Conservation (phyloP, 306 rosid genomes). For the Pterocarpus macrocarpus region DNA sequence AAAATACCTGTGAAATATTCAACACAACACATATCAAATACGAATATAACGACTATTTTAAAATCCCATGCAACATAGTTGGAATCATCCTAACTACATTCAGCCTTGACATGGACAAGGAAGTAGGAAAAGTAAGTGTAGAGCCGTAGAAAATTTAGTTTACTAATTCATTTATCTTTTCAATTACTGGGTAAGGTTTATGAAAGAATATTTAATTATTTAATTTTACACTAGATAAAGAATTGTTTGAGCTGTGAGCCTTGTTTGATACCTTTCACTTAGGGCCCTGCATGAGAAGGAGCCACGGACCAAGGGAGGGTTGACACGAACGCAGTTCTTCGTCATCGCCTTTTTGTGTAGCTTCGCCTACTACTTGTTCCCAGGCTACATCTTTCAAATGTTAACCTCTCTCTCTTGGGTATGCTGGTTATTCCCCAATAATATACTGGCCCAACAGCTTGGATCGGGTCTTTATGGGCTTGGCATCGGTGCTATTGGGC, state of each 20-base stretch:
- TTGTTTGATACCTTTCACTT: background rate
- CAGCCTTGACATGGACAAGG: too few relatives aligned
- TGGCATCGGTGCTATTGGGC: slow-evolving; percentile 72
- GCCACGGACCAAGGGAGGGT: slow-evolving; percentile 64
- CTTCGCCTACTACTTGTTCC: slow-evolving; percentile 86
- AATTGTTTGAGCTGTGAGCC: background rate
- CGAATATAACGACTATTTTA: too few relatives aligned
- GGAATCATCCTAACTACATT: too few relatives aligned
- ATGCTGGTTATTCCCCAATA: slow-evolving; percentile 83
- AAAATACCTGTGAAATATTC: too few relatives aligned
- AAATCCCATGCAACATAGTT: too few relatives aligned
- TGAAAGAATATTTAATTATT: too few relatives aligned
- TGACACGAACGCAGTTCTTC: slow-evolving; percentile 82
- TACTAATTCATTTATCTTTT: too few relatives aligned
- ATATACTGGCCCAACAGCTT: slow-evolving; percentile 79
- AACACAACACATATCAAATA: too few relatives aligned
- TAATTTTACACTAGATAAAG: background rate
- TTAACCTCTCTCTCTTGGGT: slow-evolving; percentile 83
- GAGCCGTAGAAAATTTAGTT: too few relatives aligned
- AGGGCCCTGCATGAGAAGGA: slow-evolving; percentile 93
- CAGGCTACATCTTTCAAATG: slow-evolving; percentile 86
- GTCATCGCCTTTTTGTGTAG: slow-evolving; percentile 84
- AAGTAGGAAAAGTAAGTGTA: too few relatives aligned
- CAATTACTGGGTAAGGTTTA: too few relatives aligned
- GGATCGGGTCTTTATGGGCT: slow-evolving; percentile 89